Percentiles rank a stretch among this genome's conserved stretches.
phyloP scores from a whole-genome alignment of 192 early-diverging fungal genomes.

The Polychytrium aggregatum region DNA sequence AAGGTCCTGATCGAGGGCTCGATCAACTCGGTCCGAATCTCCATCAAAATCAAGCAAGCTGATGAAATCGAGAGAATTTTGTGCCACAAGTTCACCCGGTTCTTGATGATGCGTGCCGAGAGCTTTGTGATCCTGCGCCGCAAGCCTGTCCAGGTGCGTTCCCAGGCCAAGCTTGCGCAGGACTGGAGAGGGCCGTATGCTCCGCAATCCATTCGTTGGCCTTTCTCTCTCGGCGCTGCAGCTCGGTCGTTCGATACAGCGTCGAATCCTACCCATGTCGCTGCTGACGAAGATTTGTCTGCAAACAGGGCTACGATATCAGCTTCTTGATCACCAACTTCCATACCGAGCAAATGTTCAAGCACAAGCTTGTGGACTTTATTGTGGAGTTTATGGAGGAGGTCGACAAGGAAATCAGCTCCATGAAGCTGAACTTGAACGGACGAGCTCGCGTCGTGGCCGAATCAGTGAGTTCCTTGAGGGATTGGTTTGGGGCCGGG shows the following conservation, averaged over 20 bases:
- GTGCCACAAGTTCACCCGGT: conserved; percentile 94
- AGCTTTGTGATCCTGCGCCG: conserved; percentile 87
- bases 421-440: conserved; percentile 95
- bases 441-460: conserved; percentile 82
- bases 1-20: conserved; percentile 83
- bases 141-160: conserved; percentile 70
- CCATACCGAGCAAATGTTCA: conserved; percentile 97
- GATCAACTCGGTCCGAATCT: conserved; percentile 88
- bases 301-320: conserved; percentile 86
- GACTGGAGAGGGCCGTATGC: too few relatives aligned
- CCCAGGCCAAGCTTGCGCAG: too few relatives aligned
- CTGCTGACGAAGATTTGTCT: too few relatives aligned
- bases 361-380: conserved; percentile 99
- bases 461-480: conserved; percentile 56
- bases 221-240: too few relatives aligned
- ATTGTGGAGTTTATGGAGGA: conserved; percentile 99
- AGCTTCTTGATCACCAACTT: conserved; percentile 93
- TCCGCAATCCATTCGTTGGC: too few relatives aligned
- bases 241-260: too few relatives aligned
- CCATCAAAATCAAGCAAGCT: conserved; percentile 94
- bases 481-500: neutral
- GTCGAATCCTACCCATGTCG: too few relatives aligned
- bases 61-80: conserved; percentile 93
- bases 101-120: conserved; percentile 94
- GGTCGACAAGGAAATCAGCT: conserved; percentile 97